These are phyloP conservation scores for Bipolaris oryzae DNA, from an alignment of 2,329 filamentous ascomycete genomes.

Conservation along the genomic window DNA sequence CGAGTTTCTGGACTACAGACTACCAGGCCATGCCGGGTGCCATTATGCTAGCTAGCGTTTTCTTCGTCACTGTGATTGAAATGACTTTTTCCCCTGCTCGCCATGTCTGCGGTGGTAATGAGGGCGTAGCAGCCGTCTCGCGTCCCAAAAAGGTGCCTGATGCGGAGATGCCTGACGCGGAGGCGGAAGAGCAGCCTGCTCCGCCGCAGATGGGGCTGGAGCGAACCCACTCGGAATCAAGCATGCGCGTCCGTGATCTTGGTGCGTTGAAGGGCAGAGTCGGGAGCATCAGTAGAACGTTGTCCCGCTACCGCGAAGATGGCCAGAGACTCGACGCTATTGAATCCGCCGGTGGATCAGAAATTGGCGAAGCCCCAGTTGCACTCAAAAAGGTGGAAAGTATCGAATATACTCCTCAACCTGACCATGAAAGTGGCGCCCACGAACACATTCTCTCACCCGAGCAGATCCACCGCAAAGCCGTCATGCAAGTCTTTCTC, in stretches of 20 bases:
- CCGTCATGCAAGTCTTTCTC: constrained; percentile 46
- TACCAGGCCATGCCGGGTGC: constrained; percentile 67
- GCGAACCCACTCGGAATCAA: constrained; percentile 31
- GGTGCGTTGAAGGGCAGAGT: constrained; percentile 31
- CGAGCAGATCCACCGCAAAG: constrained; percentile 38
- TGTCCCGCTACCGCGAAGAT: constrained; percentile 36
- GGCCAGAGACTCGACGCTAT: constrained; percentile 41
- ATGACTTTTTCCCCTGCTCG: constrained; percentile 64
- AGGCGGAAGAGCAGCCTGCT: constrained; percentile 8
- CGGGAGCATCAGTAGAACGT: constrained; percentile 38
- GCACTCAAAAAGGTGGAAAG: constrained; percentile 36
- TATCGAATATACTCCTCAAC: constrained; percentile 29
- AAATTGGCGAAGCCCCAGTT: constrained; percentile 51
- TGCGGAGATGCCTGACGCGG: constrained; percentile 1
- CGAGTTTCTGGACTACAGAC: constrained; percentile 61
- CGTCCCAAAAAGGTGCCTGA: constrained; percentile 18
- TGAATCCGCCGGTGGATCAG: constrained; percentile 49
- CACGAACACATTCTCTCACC: constrained; percentile 19
- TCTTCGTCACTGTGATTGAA: constrained; percentile 65
- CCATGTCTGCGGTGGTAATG: constrained; percentile 61
- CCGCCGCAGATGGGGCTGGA: constrained; percentile 11
- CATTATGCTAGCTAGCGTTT: constrained; percentile 67
- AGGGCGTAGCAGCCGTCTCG: constrained; percentile 40
- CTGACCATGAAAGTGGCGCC: constrained; percentile 31
- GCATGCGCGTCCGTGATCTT: constrained; percentile 33